Percentiles rank a stretch among this genome's conserved stretches.
Evolutionary conservation across 192 early-diverging fungal genomes (phyloP).

Genomic region (Umbelopsis ramanniana): DNA sequence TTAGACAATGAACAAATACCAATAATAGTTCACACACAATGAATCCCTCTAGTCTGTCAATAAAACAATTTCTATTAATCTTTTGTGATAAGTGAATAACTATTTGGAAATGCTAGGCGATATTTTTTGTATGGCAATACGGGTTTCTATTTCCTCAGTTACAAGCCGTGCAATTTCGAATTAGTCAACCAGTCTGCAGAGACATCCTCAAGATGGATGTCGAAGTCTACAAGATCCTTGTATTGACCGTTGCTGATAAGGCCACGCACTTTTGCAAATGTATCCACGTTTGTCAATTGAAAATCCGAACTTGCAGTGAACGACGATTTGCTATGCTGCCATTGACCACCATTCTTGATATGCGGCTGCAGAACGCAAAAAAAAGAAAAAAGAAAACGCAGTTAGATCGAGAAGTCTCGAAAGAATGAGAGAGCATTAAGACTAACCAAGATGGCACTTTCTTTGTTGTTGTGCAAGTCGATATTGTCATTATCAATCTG

Average conservation of each 20-base stretch:
- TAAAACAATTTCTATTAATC: no score
- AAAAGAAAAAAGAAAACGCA: not conserved
- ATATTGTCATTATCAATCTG: conserved; percentile 19
- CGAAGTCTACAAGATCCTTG: conserved; percentile 64
- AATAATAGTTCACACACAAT: no score
- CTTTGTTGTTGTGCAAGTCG: conserved; percentile 21
- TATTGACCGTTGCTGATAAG: conserved; percentile 46
- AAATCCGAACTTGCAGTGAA: conserved; percentile 36
- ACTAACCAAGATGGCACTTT: conserved; percentile 39
- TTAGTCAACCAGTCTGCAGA: conserved; percentile 62
- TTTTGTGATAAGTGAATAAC: no score
- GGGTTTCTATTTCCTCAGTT: not conserved
- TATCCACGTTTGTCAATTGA: conserved; percentile 41
- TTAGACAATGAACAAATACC: no score
- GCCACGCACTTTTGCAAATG: conserved; percentile 39
- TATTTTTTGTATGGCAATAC: no score
- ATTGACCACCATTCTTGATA: conserved; percentile 53
- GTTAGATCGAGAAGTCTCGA: not conserved
- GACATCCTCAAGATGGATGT: conserved; percentile 71
- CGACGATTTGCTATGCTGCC: conserved; percentile 48
- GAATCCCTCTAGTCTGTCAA: no score
- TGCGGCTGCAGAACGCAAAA: conserved; percentile 45
- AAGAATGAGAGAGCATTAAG: not conserved
- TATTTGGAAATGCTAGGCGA: no score
- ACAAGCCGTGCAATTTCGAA: not conserved